phyloP scores from a whole-genome alignment of 805 yeast species.

The Wickerhamomyces queroliae region DNA sequence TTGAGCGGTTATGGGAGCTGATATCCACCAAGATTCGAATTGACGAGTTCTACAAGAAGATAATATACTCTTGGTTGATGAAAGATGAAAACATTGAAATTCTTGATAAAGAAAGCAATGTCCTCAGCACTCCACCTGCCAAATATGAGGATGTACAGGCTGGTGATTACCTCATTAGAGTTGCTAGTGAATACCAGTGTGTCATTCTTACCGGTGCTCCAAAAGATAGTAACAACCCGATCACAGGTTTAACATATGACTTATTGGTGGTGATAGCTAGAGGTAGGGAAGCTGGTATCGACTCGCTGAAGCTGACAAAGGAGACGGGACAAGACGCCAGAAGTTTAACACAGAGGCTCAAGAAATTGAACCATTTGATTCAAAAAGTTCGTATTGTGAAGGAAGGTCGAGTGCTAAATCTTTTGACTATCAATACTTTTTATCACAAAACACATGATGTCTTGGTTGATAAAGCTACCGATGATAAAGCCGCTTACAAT shows the following conservation, averaged over 20 bases:
- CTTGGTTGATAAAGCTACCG: constrained; percentile 7
- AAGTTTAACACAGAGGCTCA: constrained; percentile 59
- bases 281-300: constrained; percentile 49
- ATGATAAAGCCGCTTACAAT: constrained; percentile 22
- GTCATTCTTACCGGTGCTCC: constrained; percentile 50
- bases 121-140: constrained; percentile 1
- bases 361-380: constrained; percentile 46
- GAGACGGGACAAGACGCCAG: constrained; percentile 66
- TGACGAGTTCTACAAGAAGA: constrained; percentile 26
- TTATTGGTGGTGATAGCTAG: constrained; percentile 56
- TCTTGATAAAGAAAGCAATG: neutral
- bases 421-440: constrained; percentile 46
- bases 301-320: constrained; percentile 49
- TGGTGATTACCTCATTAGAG: constrained; percentile 22
- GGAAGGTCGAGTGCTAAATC: constrained; percentile 47
- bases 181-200: constrained; percentile 55
- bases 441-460: constrained; percentile 18
- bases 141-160: constrained; percentile 7
- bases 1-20: constrained; percentile 28
- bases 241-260: constrained; percentile 53
- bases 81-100: constrained; percentile 15
- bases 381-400: constrained; percentile 31
- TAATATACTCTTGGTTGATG: constrained; percentile 33
- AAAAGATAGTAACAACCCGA: constrained; percentile 39
- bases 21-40: constrained; percentile 13